A percentile compares a stretch with the other conserved stretches of the same genome.
These are phyloP conservation scores for Ophiostoma montium DNA, from an alignment of 2,329 filamentous ascomycete species.

Conservation along the genomic window DNA sequence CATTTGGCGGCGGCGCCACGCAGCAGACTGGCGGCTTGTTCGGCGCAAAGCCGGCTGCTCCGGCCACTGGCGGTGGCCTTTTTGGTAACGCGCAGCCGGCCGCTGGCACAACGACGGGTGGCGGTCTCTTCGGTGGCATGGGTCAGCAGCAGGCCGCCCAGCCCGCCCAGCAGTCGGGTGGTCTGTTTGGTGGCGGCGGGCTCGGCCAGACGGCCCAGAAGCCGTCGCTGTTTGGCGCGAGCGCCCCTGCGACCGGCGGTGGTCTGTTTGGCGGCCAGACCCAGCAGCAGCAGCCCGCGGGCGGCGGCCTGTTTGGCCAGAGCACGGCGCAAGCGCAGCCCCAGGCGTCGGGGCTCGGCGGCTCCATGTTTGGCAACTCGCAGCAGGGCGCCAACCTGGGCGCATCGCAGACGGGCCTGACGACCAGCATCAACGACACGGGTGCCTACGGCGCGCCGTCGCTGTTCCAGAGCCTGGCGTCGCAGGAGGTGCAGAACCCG, in stretches of 20 bases:
- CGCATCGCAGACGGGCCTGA: constrained; percentile 52
- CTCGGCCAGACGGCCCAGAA: constrained; percentile 34
- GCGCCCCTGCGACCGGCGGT: constrained; percentile 28
- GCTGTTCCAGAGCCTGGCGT: constrained; percentile 62
- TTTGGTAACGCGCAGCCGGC: constrained; percentile 28
- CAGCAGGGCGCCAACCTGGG: constrained; percentile 24
- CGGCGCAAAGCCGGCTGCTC: constrained; percentile 10
- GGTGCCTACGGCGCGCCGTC: constrained; percentile 83
- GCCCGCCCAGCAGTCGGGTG: constrained; percentile 28
- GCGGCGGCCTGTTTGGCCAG: constrained; percentile 31
- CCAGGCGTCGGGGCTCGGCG: constrained; percentile 27
- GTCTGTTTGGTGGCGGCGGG: constrained; percentile 33
- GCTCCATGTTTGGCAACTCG: constrained; percentile 45
- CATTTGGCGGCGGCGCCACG: not conserved
- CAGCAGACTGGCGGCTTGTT: not conserved
- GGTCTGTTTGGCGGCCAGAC: constrained; percentile 41
- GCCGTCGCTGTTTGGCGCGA: constrained; percentile 39
- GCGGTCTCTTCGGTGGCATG: constrained; percentile 35
- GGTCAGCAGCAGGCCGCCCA: constrained; percentile 31
- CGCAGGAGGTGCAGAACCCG: constrained; percentile 51
- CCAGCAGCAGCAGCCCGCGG: constrained; percentile 24
- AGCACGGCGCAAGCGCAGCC: constrained; percentile 35
- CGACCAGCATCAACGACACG: constrained; percentile 67
- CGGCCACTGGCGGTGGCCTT: constrained; percentile 23
- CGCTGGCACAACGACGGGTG: constrained; percentile 21